Conservation (phyloP, 2,329 filamentous ascomycete genomes). For the Penicillium sp. region DNA sequence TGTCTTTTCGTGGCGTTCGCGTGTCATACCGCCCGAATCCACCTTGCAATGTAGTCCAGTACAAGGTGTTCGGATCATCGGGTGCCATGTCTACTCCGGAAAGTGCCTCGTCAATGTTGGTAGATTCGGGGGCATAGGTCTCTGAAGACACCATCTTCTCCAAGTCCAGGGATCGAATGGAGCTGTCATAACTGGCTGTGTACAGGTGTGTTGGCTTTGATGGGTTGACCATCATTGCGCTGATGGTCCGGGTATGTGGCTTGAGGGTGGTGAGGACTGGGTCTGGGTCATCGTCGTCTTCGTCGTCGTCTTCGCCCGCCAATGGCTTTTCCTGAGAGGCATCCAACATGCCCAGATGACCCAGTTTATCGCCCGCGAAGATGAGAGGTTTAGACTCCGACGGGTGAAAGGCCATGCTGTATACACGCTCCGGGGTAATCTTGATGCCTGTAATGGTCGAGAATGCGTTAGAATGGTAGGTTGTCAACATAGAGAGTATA, state of each 20-base stretch:
- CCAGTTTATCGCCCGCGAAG: constrained; percentile 90
- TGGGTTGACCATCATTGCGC: constrained; percentile 69
- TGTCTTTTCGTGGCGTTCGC: constrained; percentile 47
- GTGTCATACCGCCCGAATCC: constrained; percentile 72
- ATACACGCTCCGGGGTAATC: constrained; percentile 77
- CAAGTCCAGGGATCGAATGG: constrained; percentile 77
- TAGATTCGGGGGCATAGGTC: constrained; percentile 65
- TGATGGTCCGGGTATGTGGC: constrained; percentile 78
- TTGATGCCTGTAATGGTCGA: constrained; percentile 60
- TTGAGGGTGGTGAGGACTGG: constrained; percentile 85
- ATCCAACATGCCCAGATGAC: constrained; percentile 83
- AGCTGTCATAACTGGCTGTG: constrained; percentile 85
- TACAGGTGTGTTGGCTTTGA: constrained; percentile 66
- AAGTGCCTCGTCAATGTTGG: constrained; percentile 64
- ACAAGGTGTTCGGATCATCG: constrained; percentile 62
- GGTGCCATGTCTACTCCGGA: constrained; percentile 73
- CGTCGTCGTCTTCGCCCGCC: constrained; percentile 57
- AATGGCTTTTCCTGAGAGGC: constrained; percentile 47
- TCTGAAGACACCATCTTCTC: constrained; percentile 70
- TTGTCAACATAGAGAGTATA: too few relatives aligned
- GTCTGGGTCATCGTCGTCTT: constrained; percentile 56
- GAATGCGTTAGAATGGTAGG: neutral
- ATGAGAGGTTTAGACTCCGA: constrained; percentile 75
- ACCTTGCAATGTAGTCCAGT: constrained; percentile 81
- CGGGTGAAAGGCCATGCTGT: constrained; percentile 80